phyloP scores from a whole-genome alignment of 306 rosid species.

The Castanea crenata region DNA sequence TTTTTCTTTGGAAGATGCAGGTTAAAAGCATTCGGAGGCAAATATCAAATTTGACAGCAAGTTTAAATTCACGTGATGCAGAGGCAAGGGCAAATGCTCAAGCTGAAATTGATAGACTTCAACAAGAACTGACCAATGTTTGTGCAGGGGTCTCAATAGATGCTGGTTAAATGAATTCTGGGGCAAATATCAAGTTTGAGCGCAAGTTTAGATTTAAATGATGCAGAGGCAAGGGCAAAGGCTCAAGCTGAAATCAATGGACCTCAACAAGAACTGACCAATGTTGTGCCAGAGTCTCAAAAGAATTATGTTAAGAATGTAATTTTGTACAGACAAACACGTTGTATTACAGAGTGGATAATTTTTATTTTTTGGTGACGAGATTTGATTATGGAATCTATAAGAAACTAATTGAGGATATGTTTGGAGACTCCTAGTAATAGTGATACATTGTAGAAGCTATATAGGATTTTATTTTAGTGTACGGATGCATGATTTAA shows the following conservation, averaged over 20 bases:
- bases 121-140: constrained; percentile 23
- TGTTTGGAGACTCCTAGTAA: background rate
- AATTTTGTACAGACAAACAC: background rate
- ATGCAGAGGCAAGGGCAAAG: constrained; percentile 27
- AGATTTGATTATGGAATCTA: background rate
- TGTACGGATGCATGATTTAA: too few relatives aligned
- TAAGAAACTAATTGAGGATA: too few relatives aligned
- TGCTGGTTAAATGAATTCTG: constrained; percentile 42
- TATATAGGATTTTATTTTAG: too few relatives aligned
- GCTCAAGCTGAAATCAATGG: constrained; percentile 47
- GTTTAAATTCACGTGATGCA: constrained; percentile 20
- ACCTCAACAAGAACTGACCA: constrained; percentile 36
- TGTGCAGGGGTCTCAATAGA: constrained; percentile 42
- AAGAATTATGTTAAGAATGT: background rate
- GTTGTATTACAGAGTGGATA: background rate
- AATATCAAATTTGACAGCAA: constrained; percentile 22
- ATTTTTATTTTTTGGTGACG: background rate
- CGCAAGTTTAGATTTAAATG: constrained; percentile 5
- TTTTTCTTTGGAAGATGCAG: constrained; percentile 14
- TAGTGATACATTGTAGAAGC: background rate
- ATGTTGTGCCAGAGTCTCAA: constrained; percentile 41
- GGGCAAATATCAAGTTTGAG: constrained; percentile 36
- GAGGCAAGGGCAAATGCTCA: constrained; percentile 28
- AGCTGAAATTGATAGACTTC: constrained; percentile 51
- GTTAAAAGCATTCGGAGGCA: constrained; percentile 44